These are phyloP conservation scores for Diplodia seriata DNA, from an alignment of 2,329 filamentous ascomycete genomes.

Conservation along the genomic window DNA sequence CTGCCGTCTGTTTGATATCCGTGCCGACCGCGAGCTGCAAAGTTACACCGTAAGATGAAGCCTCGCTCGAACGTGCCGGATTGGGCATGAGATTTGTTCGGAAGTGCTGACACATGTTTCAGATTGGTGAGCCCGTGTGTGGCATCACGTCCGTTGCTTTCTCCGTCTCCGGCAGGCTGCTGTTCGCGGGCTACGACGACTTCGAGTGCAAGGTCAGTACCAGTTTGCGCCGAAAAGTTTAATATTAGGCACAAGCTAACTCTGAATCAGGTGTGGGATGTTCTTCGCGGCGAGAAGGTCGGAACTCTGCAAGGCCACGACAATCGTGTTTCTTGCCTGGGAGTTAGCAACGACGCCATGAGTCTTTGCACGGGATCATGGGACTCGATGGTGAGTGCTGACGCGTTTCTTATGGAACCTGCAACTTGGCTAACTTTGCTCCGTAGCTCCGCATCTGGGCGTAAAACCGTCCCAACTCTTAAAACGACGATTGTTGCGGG, in stretches of 20 bases:
- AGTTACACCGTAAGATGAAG: constrained; percentile 65
- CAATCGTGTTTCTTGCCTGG: constrained; percentile 97
- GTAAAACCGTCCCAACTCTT: constrained; percentile 40
- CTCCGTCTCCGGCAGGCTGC: constrained; percentile 90
- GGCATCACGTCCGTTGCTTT: constrained; percentile 98
- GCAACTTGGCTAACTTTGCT: constrained; percentile 8
- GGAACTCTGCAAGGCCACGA: constrained; percentile 96
- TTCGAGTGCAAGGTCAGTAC: constrained; percentile 96
- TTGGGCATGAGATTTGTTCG: not conserved
- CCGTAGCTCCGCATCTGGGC: constrained; percentile 60
- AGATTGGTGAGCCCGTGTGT: constrained; percentile 97
- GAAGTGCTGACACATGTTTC: constrained; percentile 28
- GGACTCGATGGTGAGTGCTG: constrained; percentile 89
- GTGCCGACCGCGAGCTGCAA: constrained; percentile 82
- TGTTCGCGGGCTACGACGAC: constrained; percentile 98
- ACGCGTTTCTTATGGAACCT: constrained; percentile 21
- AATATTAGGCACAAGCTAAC: constrained; percentile 36
- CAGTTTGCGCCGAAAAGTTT: not conserved
- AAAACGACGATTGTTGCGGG: constrained; percentile 30
- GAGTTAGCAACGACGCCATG: constrained; percentile 98
- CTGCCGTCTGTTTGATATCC: constrained; percentile 96
- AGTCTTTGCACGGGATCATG: constrained; percentile 99
- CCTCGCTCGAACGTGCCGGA: constrained; percentile 5
- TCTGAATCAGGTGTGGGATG: constrained; percentile 86
- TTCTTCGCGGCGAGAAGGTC: constrained; percentile 94